Evolutionary conservation across 2,329 filamentous ascomycete genomes (phyloP), one percentile per base, ranked within the genome.

Genomic region (Cladosporium sp.): DNA sequence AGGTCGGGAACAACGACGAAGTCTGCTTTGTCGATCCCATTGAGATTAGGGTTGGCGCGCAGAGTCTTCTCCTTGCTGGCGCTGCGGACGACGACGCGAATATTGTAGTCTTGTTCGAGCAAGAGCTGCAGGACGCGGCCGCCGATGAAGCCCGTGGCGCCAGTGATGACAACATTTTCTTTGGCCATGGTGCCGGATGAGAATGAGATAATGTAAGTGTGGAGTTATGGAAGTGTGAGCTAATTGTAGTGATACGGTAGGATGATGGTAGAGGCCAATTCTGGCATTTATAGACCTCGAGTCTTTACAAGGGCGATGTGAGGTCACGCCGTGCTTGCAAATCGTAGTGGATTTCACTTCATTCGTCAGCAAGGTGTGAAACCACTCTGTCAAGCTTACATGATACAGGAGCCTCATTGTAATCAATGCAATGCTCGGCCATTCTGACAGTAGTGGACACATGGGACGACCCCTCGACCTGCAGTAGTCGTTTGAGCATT

Each of bases 1-100:
- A 77, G 70, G 48, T 77, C 73, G 1, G 73, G 71, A 1, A 78
- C 71, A 35, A 74, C 56, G 34, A 65, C 58, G 45, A 63, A 61
- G 1, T 37, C 44, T 19, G 36, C 50, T 25, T 53, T 49, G 12
- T 60, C 59, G 32, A 62, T 60, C 15, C 52, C 53, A 12, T 50
- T 56, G 51, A 67, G 55, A 17, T 60, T 22, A 9, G 37, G 36
- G 9, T 51, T 51, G 24, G 34, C 22, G 45, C 36, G 36, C n/a
- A 57, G 45, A 13, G 22, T 25, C 19, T 50, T 17, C 20, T 56
- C 50, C 47, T 65, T 66, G 8, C 42, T 32, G 34, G 63, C 60
- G 17, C 59, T 60, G 51, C 66, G 66, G 40, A 67, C 62, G 4
- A 60, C 64, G 8, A 64, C 64, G 22, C 66, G 61, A 34, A 69